Conservation (phyloP, 2,329 filamentous ascomycete genomes). For the Nemania sp. region DNA sequence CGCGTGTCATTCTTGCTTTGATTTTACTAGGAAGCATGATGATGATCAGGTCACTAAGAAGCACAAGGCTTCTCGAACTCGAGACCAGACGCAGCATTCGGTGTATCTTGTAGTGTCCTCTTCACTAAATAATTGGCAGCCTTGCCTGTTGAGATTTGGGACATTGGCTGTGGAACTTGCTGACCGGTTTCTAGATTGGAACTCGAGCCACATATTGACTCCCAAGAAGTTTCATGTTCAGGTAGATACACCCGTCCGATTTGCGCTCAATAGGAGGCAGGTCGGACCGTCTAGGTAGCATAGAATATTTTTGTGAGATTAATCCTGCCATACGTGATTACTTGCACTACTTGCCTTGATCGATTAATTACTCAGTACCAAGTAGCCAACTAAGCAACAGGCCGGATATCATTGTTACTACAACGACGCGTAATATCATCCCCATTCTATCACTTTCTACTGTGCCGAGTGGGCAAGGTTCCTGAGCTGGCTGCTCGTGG, state of each 20-base stretch:
- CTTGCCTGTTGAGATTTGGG: constrained; percentile 18
- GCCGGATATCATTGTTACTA: neutral
- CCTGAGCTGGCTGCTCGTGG: neutral
- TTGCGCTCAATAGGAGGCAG: constrained; percentile 35
- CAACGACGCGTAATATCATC: neutral
- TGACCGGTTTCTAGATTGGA: constrained; percentile 39
- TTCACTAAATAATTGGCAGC: constrained; percentile 19
- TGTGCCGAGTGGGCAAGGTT: constrained; percentile 15
- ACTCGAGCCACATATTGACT: constrained; percentile 28
- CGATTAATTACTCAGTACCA: neutral
- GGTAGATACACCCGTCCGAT: constrained; percentile 31
- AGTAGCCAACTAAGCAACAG: neutral
- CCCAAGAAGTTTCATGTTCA: constrained; percentile 29
- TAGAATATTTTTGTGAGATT: constrained; percentile 24
- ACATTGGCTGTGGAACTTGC: constrained; percentile 33
- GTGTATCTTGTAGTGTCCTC: constrained; percentile 14
- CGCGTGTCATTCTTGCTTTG: constrained; percentile 25
- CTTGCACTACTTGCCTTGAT: neutral
- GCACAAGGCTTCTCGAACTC: constrained; percentile 4
- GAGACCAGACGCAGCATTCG: constrained; percentile 18
- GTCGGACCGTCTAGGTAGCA: constrained; percentile 33
- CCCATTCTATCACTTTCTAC: neutral
- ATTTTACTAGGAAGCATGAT: constrained; percentile 24
- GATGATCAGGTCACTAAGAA: constrained; percentile 11
- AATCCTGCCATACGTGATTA: neutral